phyloP scores from a whole-genome alignment of 352 stramenopile genomes.

The Phytophthora crassamura region DNA sequence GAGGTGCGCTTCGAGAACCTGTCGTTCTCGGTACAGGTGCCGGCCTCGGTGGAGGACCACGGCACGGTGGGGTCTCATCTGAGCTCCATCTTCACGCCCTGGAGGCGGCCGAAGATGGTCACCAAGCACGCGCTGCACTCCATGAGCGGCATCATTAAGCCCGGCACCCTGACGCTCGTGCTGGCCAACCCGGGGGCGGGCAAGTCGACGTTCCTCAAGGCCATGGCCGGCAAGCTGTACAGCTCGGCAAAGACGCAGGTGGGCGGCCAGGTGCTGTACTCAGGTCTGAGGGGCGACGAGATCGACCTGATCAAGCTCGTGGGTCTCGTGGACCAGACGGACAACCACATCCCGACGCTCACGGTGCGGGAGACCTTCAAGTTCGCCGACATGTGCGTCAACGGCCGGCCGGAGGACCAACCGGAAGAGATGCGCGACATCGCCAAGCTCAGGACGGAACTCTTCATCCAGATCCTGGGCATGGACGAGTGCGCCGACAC shows the following conservation, averaged over 20 bases:
- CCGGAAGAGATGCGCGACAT: slow-evolving; percentile 72
- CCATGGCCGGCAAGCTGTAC: slow-evolving; percentile 71
- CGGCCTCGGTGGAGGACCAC: slow-evolving; percentile 43
- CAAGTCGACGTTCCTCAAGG: slow-evolving; percentile 85
- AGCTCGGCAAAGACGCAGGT: too few species aligned
- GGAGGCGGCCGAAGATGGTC: slow-evolving; percentile 51
- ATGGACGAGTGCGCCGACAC: slow-evolving; percentile 92
- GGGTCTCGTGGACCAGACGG: slow-evolving; percentile 63
- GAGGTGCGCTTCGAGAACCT: too few species aligned
- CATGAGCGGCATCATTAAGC: slow-evolving; percentile 91
- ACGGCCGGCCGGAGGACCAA: slow-evolving; percentile 46
- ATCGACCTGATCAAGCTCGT: slow-evolving; percentile 62
- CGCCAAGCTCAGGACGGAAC: slow-evolving; percentile 60
- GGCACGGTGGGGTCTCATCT: slow-evolving; percentile 67
- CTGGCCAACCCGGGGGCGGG: slow-evolving; percentile 75
- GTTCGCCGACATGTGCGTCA: slow-evolving; percentile 93
- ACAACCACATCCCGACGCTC: slow-evolving; percentile 89
- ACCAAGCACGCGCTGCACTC: slow-evolving; percentile 64
- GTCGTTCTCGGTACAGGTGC: too few species aligned
- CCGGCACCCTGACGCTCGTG: slow-evolving; percentile 62
- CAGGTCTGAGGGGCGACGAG: slow-evolving; percentile 40
- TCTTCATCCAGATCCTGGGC: slow-evolving; percentile 81
- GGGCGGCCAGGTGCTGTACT: slow-evolving; percentile 48
- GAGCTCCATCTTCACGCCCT: slow-evolving; percentile 54
- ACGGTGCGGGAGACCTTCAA: slow-evolving; percentile 95